phyloP scores from a whole-genome alignment of 169 alveolate genomes.

The Neospora caninum region DNA sequence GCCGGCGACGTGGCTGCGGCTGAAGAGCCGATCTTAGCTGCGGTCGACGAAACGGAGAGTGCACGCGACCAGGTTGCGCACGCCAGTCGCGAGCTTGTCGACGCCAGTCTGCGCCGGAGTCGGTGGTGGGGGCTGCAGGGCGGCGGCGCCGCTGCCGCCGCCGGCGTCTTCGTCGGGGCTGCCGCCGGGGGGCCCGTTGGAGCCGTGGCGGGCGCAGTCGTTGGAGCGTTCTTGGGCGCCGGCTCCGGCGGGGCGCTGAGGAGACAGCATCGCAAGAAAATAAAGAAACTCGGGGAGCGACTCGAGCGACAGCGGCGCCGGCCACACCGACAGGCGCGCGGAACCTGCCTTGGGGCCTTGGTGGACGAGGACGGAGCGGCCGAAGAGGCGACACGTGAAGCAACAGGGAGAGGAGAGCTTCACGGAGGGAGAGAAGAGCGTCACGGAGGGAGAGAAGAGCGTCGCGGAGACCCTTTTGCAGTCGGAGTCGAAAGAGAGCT shows the following conservation, averaged over 20 bases:
- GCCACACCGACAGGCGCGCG: neutral
- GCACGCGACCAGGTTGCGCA: conserved; percentile 44
- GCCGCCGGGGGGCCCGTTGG: conserved; percentile 64
- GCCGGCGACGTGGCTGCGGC: conserved; percentile 57
- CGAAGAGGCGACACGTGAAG: neutral
- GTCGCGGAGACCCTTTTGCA: neutral
- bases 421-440: conserved; percentile 1
- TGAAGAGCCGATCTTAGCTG: conserved; percentile 35
- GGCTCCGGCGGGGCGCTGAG: conserved; percentile 53
- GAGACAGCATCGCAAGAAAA: conserved; percentile 46
- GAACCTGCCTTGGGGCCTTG: neutral
- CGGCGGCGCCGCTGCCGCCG: conserved; percentile 67
- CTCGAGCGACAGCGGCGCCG: conserved; percentile 40
- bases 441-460: conserved; percentile 14
- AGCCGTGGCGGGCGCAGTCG: conserved; percentile 53
- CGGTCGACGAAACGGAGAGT: conserved; percentile 42
- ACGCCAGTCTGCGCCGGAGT: conserved; percentile 51
- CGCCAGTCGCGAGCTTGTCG: conserved; percentile 52
- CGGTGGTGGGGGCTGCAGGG: conserved; percentile 70
- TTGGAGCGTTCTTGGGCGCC: conserved; percentile 56
- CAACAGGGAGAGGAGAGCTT: neutral
- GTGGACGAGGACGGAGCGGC: neutral
- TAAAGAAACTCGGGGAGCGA: conserved; percentile 39
- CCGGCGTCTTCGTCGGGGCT: conserved; percentile 61
- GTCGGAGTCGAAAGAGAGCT: conserved; percentile 34